Evolutionary conservation across 768 basidiomycete species (phyloP), one percentile per base, ranked within the genome.

Genomic region (Termitomyces sp.): DNA sequence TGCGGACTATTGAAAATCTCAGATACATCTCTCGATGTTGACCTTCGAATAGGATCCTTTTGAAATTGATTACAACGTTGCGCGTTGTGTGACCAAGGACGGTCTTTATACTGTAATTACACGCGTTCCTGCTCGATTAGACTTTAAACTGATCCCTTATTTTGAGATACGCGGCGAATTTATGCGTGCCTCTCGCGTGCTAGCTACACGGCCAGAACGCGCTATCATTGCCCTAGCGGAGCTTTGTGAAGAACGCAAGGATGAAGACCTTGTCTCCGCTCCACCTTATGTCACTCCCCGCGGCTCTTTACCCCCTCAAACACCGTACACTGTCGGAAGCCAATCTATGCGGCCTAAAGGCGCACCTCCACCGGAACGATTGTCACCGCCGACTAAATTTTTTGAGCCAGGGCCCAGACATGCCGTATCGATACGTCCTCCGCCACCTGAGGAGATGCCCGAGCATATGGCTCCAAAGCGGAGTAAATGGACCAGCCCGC

Each of bases 141-240:
- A 29, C 38, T 48, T 17, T 45, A 60, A 23, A 50, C 62, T 61
- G 37, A 65, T 32, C 35, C 50, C 56, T 17, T 9, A 40, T 42
- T 31, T 44, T 8, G 63, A 98, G 95, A 95, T 99, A 66, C 95
- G 96, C 14, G 95, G 96, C 9, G 96, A 98, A 75, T 96, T 99
- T 70, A 96, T 96, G 92, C 88, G 96, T 35, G 96, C 95, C 5
- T 86, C 89, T 23, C 82, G 94, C 54, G 91, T 98, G 56, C 77
- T 99, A 34, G 79, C 86, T 11, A 75, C 79, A 60, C 87, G 89
- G 31, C 92, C 91, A 1, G 89, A 90, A 54, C 86, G 91, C 48
- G 92, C 90, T 8, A 83, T 90, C 32, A 71, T 88, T 19, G 90
- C 92, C 5, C 78, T 98, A 17, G 86, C 94, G 1, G 89, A 95